A percentile compares a stretch with the other conserved stretches of the same genome.
These are phyloP conservation scores for Umbilicus rupestris DNA, from an alignment of 164 flowering plant genomes.

Conservation along the genomic window DNA sequence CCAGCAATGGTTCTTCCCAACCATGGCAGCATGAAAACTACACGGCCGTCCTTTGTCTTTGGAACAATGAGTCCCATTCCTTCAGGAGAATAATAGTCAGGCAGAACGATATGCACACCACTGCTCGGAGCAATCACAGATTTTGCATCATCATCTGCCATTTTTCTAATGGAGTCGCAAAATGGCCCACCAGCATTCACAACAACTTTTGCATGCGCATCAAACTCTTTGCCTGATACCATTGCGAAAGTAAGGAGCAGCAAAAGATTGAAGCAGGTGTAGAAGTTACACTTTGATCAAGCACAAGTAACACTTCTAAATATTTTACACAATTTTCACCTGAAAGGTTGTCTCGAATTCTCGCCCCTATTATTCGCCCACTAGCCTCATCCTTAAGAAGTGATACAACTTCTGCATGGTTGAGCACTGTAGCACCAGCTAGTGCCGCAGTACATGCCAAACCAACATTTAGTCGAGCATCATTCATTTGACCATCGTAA, in stretches of 20 bases:
- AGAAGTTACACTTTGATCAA: background rate
- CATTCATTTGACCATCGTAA: constrained; percentile 99
- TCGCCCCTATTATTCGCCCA: constrained; percentile 70
- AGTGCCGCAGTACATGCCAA: constrained; percentile 92
- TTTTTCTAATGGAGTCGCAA: constrained; percentile 79
- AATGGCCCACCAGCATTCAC: constrained; percentile 98
- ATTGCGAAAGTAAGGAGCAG: background rate
- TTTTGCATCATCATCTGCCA: constrained; percentile 67
- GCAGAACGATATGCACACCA: constrained; percentile 92
- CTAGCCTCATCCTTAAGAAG: constrained; percentile 64
- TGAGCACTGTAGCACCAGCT: constrained; percentile 96
- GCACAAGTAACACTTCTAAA: background rate
- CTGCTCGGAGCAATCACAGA: constrained; percentile 89
- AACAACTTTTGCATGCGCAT: constrained; percentile 80
- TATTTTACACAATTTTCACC: constrained; percentile 31
- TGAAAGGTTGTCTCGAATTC: constrained; percentile 64
- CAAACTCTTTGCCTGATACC: constrained; percentile 77
- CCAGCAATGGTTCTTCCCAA: constrained; percentile 94
- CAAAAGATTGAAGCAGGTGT: background rate
- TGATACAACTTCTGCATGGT: constrained; percentile 90
- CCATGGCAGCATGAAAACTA: constrained; percentile 98
- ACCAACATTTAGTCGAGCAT: constrained; percentile 88
- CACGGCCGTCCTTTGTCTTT: constrained; percentile 97
- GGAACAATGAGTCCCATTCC: constrained; percentile 99
- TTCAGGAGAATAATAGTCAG: constrained; percentile 97